phyloP scores from a whole-genome alignment of 495 filamentous ascomycete genomes.

The Lindgomyces ingoldianus region DNA sequence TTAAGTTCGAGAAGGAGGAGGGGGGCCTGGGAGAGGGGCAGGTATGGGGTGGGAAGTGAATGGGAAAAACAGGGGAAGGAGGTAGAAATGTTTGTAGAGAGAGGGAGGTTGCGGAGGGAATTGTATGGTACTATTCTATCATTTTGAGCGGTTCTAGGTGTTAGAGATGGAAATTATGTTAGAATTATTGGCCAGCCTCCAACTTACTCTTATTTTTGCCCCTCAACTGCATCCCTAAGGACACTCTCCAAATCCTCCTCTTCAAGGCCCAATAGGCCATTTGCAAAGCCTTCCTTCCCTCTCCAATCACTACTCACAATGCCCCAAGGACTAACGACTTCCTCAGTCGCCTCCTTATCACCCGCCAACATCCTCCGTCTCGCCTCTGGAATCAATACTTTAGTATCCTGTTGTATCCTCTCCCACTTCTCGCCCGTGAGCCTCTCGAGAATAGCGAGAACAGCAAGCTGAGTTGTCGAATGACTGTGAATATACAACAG shows the following conservation, averaged over 20 bases:
- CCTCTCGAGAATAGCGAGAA: slow-evolving; percentile 27
- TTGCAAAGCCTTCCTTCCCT: slow-evolving; percentile 29
- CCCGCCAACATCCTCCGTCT: slow-evolving; percentile 28
- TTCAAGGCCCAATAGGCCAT: slow-evolving; percentile 29
- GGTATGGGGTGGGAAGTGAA: not conserved
- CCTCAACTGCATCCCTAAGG: not conserved
- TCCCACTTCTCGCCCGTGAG: slow-evolving; percentile 29
- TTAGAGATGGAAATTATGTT: not conserved
- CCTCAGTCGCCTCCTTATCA: slow-evolving; percentile 24
- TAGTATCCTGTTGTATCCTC: slow-evolving; percentile 11
- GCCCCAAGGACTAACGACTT: slow-evolving; percentile 28
- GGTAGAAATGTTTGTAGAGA: no score
- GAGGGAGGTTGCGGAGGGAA: not conserved
- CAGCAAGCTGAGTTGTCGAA: slow-evolving; percentile 27
- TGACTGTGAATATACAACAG: slow-evolving; percentile 35
- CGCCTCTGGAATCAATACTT: slow-evolving; percentile 13
- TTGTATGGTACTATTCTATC: not conserved
- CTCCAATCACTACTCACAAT: slow-evolving; percentile 32
- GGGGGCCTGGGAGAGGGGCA: slow-evolving; percentile 7
- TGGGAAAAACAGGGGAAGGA: not conserved
- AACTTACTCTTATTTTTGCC: not conserved
- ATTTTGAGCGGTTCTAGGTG: not conserved
- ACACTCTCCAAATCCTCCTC: slow-evolving; percentile 23
- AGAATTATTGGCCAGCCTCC: no score
- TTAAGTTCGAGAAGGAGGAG: slow-evolving; percentile 18